phyloP scores from a whole-genome alignment of 805 yeast species.

The Clavispora fructus region DNA sequence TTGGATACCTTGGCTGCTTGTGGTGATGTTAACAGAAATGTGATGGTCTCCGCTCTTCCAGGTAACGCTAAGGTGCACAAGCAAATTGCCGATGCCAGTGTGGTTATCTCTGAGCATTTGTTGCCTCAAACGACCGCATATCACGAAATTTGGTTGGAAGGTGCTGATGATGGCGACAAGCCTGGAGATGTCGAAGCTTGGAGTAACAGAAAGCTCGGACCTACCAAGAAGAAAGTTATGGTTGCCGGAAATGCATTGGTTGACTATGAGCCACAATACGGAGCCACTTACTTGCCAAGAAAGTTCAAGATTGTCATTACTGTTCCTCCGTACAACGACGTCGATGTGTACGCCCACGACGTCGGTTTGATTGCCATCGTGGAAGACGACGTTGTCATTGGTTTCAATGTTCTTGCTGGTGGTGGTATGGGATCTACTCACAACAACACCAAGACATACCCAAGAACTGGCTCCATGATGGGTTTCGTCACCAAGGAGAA shows the following conservation, averaged over 20 bases:
- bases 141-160: slow-evolving; percentile 95
- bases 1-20: slow-evolving; percentile 97
- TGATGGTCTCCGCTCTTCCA: slow-evolving; percentile 88
- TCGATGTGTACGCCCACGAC: slow-evolving; percentile 94
- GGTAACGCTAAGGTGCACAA: slow-evolving; percentile 74
- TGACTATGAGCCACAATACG: slow-evolving; percentile 82
- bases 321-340: slow-evolving; percentile 94
- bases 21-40: slow-evolving; percentile 97
- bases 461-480: slow-evolving; percentile 84
- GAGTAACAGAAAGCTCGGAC: slow-evolving; percentile 67
- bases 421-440: slow-evolving; percentile 99
- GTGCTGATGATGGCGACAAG: slow-evolving; percentile 68
- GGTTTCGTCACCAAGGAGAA: slow-evolving; percentile 71
- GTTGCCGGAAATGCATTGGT: slow-evolving; percentile 84
- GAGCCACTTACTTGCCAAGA: slow-evolving; percentile 85
- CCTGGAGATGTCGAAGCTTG: slow-evolving; percentile 59
- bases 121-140: slow-evolving; percentile 92
- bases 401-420: slow-evolving; percentile 87
- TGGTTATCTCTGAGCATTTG: slow-evolving; percentile 69
- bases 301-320: slow-evolving; percentile 93
- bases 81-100: slow-evolving; percentile 62
- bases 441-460: slow-evolving; percentile 93
- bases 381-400: slow-evolving; percentile 56
- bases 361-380: slow-evolving; percentile 88
- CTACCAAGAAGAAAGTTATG: slow-evolving; percentile 71